Evolutionary conservation across 768 basidiomycete species (phyloP).

Genomic region (Lactifluus subvellereus): DNA sequence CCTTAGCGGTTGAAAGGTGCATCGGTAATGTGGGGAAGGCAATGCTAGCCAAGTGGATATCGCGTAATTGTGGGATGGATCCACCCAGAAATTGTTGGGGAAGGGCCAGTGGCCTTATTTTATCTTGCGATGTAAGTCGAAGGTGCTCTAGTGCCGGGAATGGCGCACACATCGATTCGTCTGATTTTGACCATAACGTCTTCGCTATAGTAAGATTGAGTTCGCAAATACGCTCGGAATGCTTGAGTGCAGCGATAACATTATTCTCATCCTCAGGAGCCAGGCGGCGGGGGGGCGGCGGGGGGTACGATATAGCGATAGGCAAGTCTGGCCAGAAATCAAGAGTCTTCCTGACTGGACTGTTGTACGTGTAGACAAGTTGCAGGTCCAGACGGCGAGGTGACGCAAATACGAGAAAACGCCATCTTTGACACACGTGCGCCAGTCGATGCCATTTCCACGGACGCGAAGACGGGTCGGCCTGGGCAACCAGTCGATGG

Average conservation of each 20-base stretch:
- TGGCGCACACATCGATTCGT: neutral
- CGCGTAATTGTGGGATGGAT: neutral
- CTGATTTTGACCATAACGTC: neutral
- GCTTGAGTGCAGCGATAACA: slow-evolving; percentile 1
- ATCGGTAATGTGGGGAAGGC: slow-evolving; percentile 2
- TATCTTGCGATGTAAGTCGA: neutral
- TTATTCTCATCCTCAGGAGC: neutral
- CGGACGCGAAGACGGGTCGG: neutral
- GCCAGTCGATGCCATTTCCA: neutral
- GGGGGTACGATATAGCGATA: neutral
- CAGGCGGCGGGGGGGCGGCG: neutral
- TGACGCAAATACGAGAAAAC: neutral
- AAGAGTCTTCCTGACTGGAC: neutral
- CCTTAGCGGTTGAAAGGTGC: neutral
- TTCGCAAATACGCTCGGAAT: neutral
- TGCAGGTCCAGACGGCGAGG: neutral
- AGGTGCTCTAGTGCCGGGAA: neutral
- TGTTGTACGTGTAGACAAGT: neutral
- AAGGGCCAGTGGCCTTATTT: neutral
- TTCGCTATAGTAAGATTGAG: neutral
- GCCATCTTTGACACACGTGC: slow-evolving; percentile 9
- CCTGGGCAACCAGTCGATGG: neutral
- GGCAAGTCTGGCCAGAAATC: slow-evolving; percentile 1
- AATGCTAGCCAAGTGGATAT: neutral
- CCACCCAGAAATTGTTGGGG: neutral